Base-by-base conservation (phyloP, 1,284 basidiomycete genomes). In the Trametes hirsuta region DNA sequence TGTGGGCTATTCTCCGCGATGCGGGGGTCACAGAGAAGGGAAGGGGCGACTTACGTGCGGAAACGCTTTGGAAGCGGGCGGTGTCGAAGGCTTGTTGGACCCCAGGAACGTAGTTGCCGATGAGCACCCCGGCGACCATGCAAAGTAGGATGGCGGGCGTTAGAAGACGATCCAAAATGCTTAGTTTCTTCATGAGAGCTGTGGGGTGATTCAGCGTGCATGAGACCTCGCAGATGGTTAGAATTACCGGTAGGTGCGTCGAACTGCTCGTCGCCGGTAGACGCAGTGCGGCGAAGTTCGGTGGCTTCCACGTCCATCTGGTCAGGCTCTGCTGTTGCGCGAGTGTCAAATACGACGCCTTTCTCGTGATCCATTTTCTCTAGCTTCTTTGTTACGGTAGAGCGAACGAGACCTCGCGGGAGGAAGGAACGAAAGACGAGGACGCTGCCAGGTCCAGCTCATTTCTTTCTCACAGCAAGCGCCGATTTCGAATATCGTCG, bases 81-180 rank as follows among this genome's bases (percentile, higher is more conserved):
- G 79, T 80, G 66, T 85, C 77, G 60, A 86, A 85, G 0, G 84
- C 81, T 21, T 74, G 58, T 61, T 84, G 82, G 2, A 87, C 80
- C 30, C 74, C 70, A 6, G 79, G 79, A 3, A 78, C 81, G 58
- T 80, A 91, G 63, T 84, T 82, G 34, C 93, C 92, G 40, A 95
- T 86, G 54, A 94, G 70, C 6, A 94, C 86, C 0, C 93, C 93
- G 21, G 90, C 66, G 47, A 94, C 84, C 93, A 95, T 95, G 22
- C 83, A 84, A 4, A 92, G 42, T 2, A 95, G 76, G 53, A 95
- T 89, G 47, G 86, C 79, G 0, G 88, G 82, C 0, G 91, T 87
- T 1, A 95, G 78, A 0, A 93, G 79, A 14, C 87, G 82, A 71
- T 94, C 92, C 0, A 88, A 75, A 15, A 84, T 66, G 52, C 79